Percentiles rank a stretch among this genome's conserved stretches.
phyloP scores from a whole-genome alignment of 2,329 filamentous ascomycete genomes.

The Paracorniculantispora psalliotae region DNA sequence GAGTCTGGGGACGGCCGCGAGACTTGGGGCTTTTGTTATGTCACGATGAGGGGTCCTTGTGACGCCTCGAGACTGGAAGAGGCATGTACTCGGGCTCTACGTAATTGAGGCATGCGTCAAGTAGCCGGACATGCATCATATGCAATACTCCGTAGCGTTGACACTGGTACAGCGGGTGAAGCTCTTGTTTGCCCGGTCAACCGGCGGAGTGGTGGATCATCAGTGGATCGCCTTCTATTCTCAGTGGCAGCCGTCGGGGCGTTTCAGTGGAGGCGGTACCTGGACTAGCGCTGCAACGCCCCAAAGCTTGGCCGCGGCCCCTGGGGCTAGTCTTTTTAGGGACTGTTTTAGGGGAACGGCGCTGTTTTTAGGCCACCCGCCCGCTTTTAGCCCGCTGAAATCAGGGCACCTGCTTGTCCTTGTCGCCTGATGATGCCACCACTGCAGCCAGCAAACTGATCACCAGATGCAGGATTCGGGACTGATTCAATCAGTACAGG shows the following conservation, averaged over 20 bases:
- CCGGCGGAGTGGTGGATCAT: conserved; percentile 4
- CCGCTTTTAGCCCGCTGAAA: background rate
- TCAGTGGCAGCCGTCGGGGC: background rate
- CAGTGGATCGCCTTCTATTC: background rate
- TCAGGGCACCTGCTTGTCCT: background rate
- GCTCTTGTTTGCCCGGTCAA: conserved; percentile 3
- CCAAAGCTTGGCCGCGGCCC: background rate
- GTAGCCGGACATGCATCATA: too few relatives aligned
- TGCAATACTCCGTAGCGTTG: too few relatives aligned
- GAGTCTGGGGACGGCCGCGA: background rate
- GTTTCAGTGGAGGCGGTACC: background rate
- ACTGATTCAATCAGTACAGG: too few relatives aligned
- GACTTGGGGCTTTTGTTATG: background rate
- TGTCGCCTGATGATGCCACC: conserved; percentile 5
- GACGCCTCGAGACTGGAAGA: too few relatives aligned
- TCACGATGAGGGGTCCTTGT: too few relatives aligned
- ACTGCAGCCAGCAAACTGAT: background rate
- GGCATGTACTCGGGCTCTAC: too few relatives aligned
- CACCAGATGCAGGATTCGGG: background rate
- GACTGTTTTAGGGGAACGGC: too few relatives aligned
- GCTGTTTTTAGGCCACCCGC: background rate
- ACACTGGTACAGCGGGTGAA: too few relatives aligned
- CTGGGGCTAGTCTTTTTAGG: conserved; percentile 2
- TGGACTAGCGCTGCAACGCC: background rate
- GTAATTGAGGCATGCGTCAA: too few relatives aligned